A percentile compares a stretch with the other conserved stretches of the same genome.
These are phyloP conservation scores for Tetracladium setigerum DNA, from an alignment of 495 filamentous ascomycete genomes.

Conservation along the genomic window DNA sequence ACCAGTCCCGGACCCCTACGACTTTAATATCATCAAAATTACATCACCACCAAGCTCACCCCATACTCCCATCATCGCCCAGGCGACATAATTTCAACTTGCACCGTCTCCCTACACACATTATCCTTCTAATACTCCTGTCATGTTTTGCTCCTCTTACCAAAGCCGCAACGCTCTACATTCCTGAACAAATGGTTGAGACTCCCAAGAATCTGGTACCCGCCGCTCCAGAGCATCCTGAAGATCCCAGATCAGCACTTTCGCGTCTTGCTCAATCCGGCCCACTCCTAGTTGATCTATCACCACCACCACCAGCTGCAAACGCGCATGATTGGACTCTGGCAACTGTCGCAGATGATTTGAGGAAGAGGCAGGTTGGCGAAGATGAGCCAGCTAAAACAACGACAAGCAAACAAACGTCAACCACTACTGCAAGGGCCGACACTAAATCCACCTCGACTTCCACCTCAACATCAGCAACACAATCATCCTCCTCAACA, in stretches of 20 bases:
- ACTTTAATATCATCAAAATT: background rate
- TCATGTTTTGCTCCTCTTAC: conserved; percentile 12
- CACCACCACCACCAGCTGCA: conserved; percentile 4
- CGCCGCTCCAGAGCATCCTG: background rate
- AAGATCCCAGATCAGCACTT: conserved; percentile 10
- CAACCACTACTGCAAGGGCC: background rate
- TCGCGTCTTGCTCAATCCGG: conserved; percentile 14
- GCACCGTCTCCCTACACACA: background rate
- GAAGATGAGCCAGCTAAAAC: background rate
- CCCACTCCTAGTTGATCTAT: conserved; percentile 18
- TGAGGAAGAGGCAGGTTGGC: background rate
- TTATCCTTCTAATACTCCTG: conserved; percentile 5
- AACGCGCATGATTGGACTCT: background rate
- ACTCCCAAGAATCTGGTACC: background rate
- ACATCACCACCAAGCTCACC: background rate
- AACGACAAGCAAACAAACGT: background rate
- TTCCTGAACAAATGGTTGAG: conserved; percentile 19
- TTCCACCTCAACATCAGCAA: background rate
- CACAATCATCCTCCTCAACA: conserved; percentile 1
- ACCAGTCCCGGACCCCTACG: conserved; percentile 8
- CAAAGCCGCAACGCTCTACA: conserved; percentile 7
- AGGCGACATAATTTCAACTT: conserved; percentile 9
- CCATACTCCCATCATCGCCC: conserved; percentile 6
- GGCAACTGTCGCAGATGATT: background rate
- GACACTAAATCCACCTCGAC: background rate